These are phyloP conservation scores for Saccharomycopsis synnaedendra DNA, from an alignment of 805 yeast genomes.

Conservation along the genomic window DNA sequence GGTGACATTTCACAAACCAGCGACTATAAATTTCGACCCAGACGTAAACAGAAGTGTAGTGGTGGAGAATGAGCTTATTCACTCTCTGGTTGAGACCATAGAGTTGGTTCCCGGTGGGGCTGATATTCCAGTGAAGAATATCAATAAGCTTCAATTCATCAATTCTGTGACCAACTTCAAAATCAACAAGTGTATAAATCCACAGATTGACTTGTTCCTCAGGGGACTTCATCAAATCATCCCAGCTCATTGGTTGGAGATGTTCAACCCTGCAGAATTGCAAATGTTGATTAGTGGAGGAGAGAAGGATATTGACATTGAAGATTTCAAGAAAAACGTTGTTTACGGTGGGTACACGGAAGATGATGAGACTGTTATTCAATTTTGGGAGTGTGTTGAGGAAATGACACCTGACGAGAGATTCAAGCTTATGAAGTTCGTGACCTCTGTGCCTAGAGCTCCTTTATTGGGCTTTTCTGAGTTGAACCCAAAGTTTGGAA, in stretches of 20 bases:
- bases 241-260: constrained; percentile 61
- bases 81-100: constrained; percentile 22
- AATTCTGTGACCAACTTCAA: constrained; percentile 72
- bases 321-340: constrained; percentile 54
- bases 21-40: neutral
- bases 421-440: constrained; percentile 67
- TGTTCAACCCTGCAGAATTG: constrained; percentile 78
- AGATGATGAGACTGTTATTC: constrained; percentile 43
- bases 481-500: constrained; percentile 69
- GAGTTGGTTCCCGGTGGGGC: constrained; percentile 57
- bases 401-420: constrained; percentile 59
- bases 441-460: constrained; percentile 84
- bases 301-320: constrained; percentile 52
- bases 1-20: constrained; percentile 19
- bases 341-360: constrained; percentile 54
- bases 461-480: constrained; percentile 80
- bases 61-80: neutral
- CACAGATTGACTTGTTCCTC: constrained; percentile 52
- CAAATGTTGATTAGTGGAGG: constrained; percentile 83
- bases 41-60: neutral
- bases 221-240: constrained; percentile 63
- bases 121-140: constrained; percentile 38
- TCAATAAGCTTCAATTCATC: constrained; percentile 61
- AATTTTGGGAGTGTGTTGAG: constrained; percentile 66
- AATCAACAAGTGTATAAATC: constrained; percentile 48